phyloP scores from a whole-genome alignment of 331 rosid genomes.

The Malus hybrid region DNA sequence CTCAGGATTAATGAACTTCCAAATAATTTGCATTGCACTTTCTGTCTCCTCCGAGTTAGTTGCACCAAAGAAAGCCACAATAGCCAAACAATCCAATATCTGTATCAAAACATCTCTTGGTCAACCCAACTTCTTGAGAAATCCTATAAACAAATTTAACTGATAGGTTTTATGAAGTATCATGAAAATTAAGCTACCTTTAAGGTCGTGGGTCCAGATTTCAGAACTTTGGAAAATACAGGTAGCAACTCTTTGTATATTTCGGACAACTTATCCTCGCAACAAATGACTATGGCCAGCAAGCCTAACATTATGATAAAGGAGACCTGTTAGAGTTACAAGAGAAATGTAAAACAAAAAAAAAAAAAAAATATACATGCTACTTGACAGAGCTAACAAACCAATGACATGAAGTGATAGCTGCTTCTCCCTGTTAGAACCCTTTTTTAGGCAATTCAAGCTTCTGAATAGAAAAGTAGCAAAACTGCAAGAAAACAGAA shows the following conservation, averaged over 20 bases:
- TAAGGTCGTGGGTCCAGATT: not conserved
- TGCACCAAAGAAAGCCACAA: conserved; percentile 23
- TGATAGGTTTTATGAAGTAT: not conserved
- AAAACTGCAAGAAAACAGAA: conserved; percentile 12
- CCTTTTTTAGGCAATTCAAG: conserved; percentile 4
- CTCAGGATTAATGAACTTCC: conserved; percentile 20
- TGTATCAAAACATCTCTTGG: not conserved
- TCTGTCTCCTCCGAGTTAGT: conserved; percentile 14
- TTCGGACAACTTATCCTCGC: conserved; percentile 11
- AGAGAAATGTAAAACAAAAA: not conserved
- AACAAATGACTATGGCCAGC: conserved; percentile 17
- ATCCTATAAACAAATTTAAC: not conserved
- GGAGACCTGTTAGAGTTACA: not conserved
- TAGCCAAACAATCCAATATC: conserved; percentile 25
- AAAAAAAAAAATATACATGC: not conserved
- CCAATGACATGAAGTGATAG: conserved; percentile 14
- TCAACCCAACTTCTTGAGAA: not conserved
- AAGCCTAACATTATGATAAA: conserved; percentile 17
- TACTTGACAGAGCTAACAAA: not conserved
- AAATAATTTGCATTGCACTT: conserved; percentile 21
- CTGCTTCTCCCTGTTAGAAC: conserved; percentile 15
- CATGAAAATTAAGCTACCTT: conserved; percentile 9
- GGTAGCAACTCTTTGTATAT: conserved; percentile 7
- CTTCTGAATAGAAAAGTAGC: conserved; percentile 21
- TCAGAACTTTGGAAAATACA: conserved; percentile 7